Base-by-base conservation (phyloP, 345 rosid genomes). In the Zanthoxylum bungeanum region DNA sequence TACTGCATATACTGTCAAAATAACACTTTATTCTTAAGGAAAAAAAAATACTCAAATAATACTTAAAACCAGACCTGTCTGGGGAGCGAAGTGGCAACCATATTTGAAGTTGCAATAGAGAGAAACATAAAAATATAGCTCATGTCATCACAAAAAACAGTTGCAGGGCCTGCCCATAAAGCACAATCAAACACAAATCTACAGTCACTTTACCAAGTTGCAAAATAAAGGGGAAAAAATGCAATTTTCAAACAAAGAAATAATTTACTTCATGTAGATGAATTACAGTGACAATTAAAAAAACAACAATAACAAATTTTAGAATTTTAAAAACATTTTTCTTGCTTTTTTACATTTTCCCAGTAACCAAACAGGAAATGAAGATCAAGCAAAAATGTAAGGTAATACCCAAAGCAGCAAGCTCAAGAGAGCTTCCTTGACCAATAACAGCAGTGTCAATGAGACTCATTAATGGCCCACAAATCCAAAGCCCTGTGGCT, bases 381-480 rank as follows among this genome's bases (percentile, higher is more conserved):
- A n/a, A n/a, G n/a, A n/a, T n/a, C n/a, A n/a, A n/a, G n/a, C n/a
- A n/a, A n/a, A n/a, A n/a, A n/a, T n/a, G n/a, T n/a, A 14, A 63
- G 60, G 50, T 74, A 37, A 39, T 70, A 91, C 96, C 98, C 76
- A 93, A 78, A 77, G 98, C 98, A 40, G 98, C 97, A 61, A 91
- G 98, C 81, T 93, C 97, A 44, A 87, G 57, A 4, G 91, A 91
- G 83, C 98, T 91, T 72, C 93, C 89, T 69, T 93, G 97, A 72
- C n/a, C 97, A 59, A 93, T 85, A 44, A 91, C 94, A 5, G 85
- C 98, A 34, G 98, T 93, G 65, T 89, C 94, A 65, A 89, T 91
- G 60, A 91, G 91, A 81, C 98, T 93, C 98, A 93, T 93, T 85
- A 93, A 82, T 22, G 98, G 97, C 27, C 88, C 94, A 76, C 96